Evolutionary conservation across 108 stramenopile genomes (phyloP), one percentile per base, ranked within the genome.

Genomic region (Nannochloropsis oceanica): DNA sequence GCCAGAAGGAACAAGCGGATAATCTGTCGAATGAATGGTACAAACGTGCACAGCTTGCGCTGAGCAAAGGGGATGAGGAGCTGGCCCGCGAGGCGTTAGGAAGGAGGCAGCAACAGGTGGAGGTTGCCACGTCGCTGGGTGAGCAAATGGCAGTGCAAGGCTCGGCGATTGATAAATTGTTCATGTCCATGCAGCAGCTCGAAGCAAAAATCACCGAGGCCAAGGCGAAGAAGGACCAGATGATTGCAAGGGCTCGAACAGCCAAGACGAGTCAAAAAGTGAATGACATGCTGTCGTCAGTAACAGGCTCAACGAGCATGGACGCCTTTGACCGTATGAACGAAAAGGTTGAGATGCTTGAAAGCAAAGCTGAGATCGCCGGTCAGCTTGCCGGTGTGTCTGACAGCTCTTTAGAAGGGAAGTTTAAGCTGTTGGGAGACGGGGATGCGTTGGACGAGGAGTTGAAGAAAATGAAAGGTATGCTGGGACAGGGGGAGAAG

Each of bases 311-410:
- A 84, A 94, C 94, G 25, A 91, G 91, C 84, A 95, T 97, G 94
- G 97, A 97, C 91, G 96, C 96, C 59, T 98, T 97, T 86, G 92
- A 90, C 25, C 90, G 96, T 25, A 98, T 98, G 97, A 95, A 96
- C 90, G 94, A 97, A 88, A 98, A 98, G 91, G 97, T 98, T 5
- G 97, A 96, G 84, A 92, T 90, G 22, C 87, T 98, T 43, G 97
- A 98, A 92, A 95, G 94, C 26, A 88, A 92, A 14, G 97, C 97
- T 5, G 96, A 96, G 89, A 94, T 96, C 79, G 90, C 93, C n/a
- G 95, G 95, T 42, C 95, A 97, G 90, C 94, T 96, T 85, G 89
- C 27, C 85, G 95, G 85, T 81, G 86, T 91, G 43, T 89, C 94
- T 24, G 93, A 80, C 85, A 86, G 90, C 25, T 91, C 93, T 42